Evolutionary conservation across 352 stramenopile species (phyloP), one percentile per base, ranked within the genome.

Genomic region (Halophytophthora polymorphica): DNA sequence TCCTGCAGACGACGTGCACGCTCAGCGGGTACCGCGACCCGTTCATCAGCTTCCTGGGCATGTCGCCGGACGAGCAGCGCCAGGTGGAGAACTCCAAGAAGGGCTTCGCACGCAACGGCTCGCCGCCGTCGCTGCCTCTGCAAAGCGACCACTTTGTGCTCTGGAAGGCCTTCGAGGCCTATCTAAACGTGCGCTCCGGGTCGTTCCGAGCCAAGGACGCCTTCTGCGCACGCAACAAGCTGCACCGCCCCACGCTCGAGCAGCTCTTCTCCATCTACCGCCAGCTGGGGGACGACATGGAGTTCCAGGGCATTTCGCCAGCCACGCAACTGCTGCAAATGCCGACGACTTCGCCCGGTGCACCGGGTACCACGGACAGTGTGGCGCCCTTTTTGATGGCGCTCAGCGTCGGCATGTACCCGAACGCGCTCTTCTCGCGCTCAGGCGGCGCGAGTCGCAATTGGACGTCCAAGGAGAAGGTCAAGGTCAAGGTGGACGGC

Each of bases 401-500:
- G 6, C 62, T 90, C 1, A 78, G 73, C 46, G 68, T 73, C 1
- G 78, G 79, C 0, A 75, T 93, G 65, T 93, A 90, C 49, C 83
- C 83, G 40, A 93, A 93, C 42, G 65, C 80, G 13, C 58, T 93
- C 34, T 90, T 74, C 44, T 65, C 64, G 12, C 59, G 59, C 8
- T 65, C 59, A 3, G 58, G 60, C 23, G 53, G 55, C 0, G 60
- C 69, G 6, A 82, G 59, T 31, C 71, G 71, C 17, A 88, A 87
- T 48, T 93, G 77, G 73, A 87, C 64, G 33, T 88, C 83, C 22
- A 87, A 86, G 57, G 79, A 93, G 44, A 90, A 90, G 46, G 75
- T 90, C 13, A 90, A 90, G 46, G 82, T 93, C 36, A 77, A 72
- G 35, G 68, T 93, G 23, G 74, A 86, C 46, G 66, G 60, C 2